Conservation (phyloP, 2,329 filamentous ascomycete species). For the Tolypocladium capitatum region DNA sequence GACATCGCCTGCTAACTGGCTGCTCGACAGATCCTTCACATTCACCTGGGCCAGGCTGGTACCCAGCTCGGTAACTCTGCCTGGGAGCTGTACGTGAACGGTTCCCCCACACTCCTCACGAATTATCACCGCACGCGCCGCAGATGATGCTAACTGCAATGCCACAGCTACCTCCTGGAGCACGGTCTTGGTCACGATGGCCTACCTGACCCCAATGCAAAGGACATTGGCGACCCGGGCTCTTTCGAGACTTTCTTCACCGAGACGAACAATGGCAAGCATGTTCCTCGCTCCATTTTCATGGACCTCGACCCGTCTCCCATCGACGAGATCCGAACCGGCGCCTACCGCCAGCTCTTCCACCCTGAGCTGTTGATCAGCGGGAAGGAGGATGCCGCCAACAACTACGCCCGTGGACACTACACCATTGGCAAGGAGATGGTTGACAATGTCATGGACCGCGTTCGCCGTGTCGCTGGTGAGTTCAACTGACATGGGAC, state of each 20-base stretch:
- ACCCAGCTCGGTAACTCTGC: slow-evolving; percentile 63
- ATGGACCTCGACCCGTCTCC: slow-evolving; percentile 61
- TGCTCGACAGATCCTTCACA: slow-evolving; percentile 41
- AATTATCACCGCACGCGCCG: background rate
- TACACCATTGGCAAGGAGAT: slow-evolving; percentile 69
- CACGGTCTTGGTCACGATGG: slow-evolving; percentile 55
- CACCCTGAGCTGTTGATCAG: slow-evolving; percentile 60
- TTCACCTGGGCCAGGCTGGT: slow-evolving; percentile 56
- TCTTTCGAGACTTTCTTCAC: slow-evolving; percentile 64
- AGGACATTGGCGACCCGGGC: slow-evolving; percentile 46
- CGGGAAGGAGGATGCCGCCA: slow-evolving; percentile 65
- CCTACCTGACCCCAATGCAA: slow-evolving; percentile 46
- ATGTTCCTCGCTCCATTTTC: slow-evolving; percentile 60
- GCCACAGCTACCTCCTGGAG: slow-evolving; percentile 54
- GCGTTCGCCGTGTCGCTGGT: slow-evolving; percentile 57
- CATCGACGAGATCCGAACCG: slow-evolving; percentile 61
- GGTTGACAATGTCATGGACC: slow-evolving; percentile 57
- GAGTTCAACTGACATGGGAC: slow-evolving; percentile 16
- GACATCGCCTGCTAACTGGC: slow-evolving; percentile 5
- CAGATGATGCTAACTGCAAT: slow-evolving; percentile 9
- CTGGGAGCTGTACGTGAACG: slow-evolving; percentile 56
- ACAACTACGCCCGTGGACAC: slow-evolving; percentile 66
- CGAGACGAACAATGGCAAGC: slow-evolving; percentile 58
- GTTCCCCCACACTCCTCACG: slow-evolving; percentile 6
- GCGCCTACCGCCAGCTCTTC: slow-evolving; percentile 54